Base-by-base conservation (phyloP, 345 rosid species). In the Noccaea bulbosa region DNA sequence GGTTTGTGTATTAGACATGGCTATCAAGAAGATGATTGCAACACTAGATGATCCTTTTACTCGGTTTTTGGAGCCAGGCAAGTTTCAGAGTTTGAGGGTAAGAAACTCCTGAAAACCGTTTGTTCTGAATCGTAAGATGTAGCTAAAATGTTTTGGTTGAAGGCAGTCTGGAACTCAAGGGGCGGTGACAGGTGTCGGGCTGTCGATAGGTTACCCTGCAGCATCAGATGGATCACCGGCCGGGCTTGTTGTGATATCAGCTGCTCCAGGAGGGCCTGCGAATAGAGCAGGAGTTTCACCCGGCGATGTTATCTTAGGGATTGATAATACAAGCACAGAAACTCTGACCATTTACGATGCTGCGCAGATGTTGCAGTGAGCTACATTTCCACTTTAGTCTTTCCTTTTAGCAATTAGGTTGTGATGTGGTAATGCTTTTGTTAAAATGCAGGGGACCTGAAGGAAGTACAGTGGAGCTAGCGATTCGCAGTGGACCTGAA, bases 101-200 rank as follows among this genome's bases (percentile, higher is more conserved):
- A 41, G 79, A 43, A 43, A 59, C 66, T 46, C 60, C 71, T 82
- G 75, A 73, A 45, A 39, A 50, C 17, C 43, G 24, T 2, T 2
- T 41, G 24, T 41, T 41, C 34, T 50, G 6, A 60, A 51, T 50
- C 4, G 69, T 75, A 75, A 48, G 71, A 81, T 47, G 43, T 79
- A 52, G 65, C 71, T 27, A 2, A 8, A 66, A 70, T 79, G 73
- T 75, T 78, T 88, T 88, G 77, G 78, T 74, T 86, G 91, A 93
- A 91, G 97, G 88, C 84, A 93, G 98, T 93, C 97, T 41, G 98
- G 98, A 78, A 91, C 96, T 76, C 87, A 84, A 87, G 96, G 97
- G 51, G 86, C 98, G 72, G 85, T 93, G 48, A 89, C 96, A 0
- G 98, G 98, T 73, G 96, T 93, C 14, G 98, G 98, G 55, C 75